Evolutionary conservation across 2,329 filamentous ascomycete species (phyloP).

Genomic region (Phyllosticta citriasiana): DNA sequence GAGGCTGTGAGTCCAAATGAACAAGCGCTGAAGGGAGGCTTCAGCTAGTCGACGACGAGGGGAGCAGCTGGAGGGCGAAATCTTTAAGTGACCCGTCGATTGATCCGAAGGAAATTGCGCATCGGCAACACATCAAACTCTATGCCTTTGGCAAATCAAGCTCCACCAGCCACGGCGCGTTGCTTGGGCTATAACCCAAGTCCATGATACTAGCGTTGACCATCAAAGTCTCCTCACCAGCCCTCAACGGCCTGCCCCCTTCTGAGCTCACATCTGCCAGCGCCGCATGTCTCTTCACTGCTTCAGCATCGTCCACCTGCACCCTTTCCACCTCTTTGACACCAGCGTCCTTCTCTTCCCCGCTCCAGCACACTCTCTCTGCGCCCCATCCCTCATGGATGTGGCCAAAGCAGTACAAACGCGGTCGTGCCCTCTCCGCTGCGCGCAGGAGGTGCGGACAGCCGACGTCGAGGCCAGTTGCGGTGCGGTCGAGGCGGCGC

Average conservation of each 20-base stretch:
- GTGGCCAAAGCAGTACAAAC: constrained; percentile 53
- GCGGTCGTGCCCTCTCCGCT: constrained; percentile 39
- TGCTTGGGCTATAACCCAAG: constrained; percentile 36
- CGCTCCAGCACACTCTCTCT: constrained; percentile 28
- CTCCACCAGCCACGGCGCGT: constrained; percentile 49
- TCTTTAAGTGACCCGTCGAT: too few relatives aligned
- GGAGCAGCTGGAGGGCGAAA: too few relatives aligned
- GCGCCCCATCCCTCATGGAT: constrained; percentile 45
- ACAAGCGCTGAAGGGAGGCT: too few relatives aligned
- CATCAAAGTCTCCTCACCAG: constrained; percentile 45
- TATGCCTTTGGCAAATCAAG: constrained; percentile 29
- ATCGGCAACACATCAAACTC: neutral
- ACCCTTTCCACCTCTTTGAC: constrained; percentile 2
- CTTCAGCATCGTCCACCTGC: constrained; percentile 14
- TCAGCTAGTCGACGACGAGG: too few relatives aligned
- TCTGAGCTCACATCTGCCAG: constrained; percentile 24
- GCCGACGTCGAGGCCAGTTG: constrained; percentile 34
- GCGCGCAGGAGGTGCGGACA: constrained; percentile 46
- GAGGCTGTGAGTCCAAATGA: too few relatives aligned
- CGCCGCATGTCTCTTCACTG: constrained; percentile 17
- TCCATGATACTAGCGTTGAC: constrained; percentile 50
- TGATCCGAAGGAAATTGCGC: too few relatives aligned
- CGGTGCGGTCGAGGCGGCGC: constrained; percentile 37
- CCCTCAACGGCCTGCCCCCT: constrained; percentile 22
- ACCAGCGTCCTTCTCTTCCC: neutral